A percentile compares a stretch with the other conserved stretches of the same genome.
Conservation (phyloP, 148 eudicot genomes). For the Linanthus parryae region DNA sequence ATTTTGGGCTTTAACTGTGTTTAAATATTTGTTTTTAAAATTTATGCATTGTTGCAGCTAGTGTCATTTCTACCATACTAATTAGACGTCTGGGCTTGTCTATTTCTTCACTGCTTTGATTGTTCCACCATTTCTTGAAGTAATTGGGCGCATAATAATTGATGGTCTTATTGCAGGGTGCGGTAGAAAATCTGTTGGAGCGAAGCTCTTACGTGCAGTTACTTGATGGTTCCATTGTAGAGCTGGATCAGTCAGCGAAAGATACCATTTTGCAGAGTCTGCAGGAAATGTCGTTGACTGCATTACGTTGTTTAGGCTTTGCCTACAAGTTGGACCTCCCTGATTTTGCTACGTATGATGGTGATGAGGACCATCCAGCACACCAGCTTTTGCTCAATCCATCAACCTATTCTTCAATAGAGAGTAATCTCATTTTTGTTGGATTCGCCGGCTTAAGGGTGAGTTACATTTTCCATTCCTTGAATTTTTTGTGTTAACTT, state of each 20-base stretch:
- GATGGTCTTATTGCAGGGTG: slow-evolving; percentile 68
- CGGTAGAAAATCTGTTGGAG: slow-evolving; percentile 78
- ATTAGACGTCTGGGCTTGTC: no score
- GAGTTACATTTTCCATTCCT: no score
- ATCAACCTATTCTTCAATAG: slow-evolving; percentile 51
- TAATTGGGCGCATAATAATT: no score
- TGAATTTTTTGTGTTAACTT: not conserved
- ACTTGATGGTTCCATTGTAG: slow-evolving; percentile 70
- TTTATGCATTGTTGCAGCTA: no score
- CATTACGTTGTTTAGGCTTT: slow-evolving; percentile 72
- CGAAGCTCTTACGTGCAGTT: slow-evolving; percentile 68
- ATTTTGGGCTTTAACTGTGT: no score
- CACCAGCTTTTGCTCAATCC: slow-evolving; percentile 82
- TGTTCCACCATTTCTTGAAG: no score
- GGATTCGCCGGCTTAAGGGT: slow-evolving; percentile 87
- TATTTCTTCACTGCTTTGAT: no score
- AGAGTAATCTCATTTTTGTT: slow-evolving; percentile 63
- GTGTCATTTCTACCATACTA: no score
- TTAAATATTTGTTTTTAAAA: no score
- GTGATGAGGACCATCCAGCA: slow-evolving; percentile 56
- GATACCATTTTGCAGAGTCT: slow-evolving; percentile 43
- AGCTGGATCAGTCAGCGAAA: slow-evolving; percentile 61
- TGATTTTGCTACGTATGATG: slow-evolving; percentile 57
- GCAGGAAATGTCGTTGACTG: slow-evolving; percentile 78
- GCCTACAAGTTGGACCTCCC: slow-evolving; percentile 78